Conservation (phyloP, 345 rosid genomes). For the Mallotus nudiflorus region DNA sequence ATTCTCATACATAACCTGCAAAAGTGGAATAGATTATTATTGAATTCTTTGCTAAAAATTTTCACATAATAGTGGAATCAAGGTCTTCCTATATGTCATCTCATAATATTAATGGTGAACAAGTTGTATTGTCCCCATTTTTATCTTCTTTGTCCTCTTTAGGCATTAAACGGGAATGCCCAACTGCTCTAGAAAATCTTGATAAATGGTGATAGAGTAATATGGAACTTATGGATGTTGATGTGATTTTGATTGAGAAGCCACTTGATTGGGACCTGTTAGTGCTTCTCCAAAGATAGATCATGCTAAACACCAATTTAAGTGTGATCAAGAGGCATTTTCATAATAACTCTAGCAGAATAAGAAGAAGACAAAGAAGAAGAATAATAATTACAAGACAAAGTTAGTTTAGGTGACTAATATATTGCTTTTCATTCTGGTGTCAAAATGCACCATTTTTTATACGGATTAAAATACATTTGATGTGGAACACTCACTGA, state of each 20-base stretch:
- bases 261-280: conserved; percentile 46
- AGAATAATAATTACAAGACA: too few species aligned
- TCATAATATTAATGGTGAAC: conserved; percentile 77
- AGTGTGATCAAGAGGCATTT: too few species aligned
- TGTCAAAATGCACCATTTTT: too few species aligned
- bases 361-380: too few species aligned
- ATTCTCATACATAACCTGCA: conserved; percentile 60
- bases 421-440: too few species aligned
- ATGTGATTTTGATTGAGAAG: conserved; percentile 72
- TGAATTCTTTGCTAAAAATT: conserved; percentile 87
- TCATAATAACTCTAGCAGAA: too few species aligned
- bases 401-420: too few species aligned
- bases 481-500: too few species aligned
- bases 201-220: conserved; percentile 73
- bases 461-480: too few species aligned
- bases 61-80: conserved; percentile 84
- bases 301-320: too few species aligned
- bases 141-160: conserved; percentile 73
- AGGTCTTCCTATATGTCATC: conserved; percentile 86
- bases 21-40: conserved; percentile 82
- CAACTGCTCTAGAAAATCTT: conserved; percentile 74
- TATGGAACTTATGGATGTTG: conserved; percentile 76
- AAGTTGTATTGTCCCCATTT: conserved; percentile 69
- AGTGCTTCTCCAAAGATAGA: conserved; percentile 47
- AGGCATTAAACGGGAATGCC: conserved; percentile 81